Evolutionary conservation across 1,139 yeast species (phyloP).

Genomic region (Yamadazyma dushanensis): DNA sequence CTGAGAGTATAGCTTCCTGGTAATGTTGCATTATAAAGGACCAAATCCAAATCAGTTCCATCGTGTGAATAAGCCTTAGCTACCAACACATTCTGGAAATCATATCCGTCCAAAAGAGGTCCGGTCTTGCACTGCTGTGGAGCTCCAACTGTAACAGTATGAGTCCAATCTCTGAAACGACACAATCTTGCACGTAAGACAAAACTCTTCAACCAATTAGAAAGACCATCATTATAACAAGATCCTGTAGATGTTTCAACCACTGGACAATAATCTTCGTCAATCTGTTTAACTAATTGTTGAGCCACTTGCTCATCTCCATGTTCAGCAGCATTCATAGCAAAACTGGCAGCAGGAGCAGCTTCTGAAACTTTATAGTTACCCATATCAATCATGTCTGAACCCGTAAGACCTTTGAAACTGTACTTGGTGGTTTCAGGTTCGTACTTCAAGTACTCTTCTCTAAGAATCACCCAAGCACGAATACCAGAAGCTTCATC

Average conservation of each 20-base stretch:
- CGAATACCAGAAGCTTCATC: conserved; percentile 6
- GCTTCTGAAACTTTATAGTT: conserved; percentile 6
- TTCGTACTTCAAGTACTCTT: conserved; percentile 6
- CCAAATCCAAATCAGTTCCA: no score
- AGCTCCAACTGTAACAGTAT: no score
- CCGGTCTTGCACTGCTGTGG: no score
- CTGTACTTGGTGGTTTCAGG: conserved; percentile 6
- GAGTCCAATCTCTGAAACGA: no score
- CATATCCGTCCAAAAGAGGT: no score
- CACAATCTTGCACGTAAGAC: no score
- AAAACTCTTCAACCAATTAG: no score
- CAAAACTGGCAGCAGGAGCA: conserved; percentile 8
- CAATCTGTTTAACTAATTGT: conserved; percentile 8
- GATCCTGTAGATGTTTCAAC: conserved; percentile 9
- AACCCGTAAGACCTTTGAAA: conserved; percentile 6
- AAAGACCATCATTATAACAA: no score
- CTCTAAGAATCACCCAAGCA: conserved; percentile 5
- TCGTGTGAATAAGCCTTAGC: no score
- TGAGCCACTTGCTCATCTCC: conserved; percentile 7
- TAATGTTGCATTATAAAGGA: no score
- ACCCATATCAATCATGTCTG: conserved; percentile 9
- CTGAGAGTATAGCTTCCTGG: no score
- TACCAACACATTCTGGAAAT: no score
- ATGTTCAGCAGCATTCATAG: conserved; percentile 7
- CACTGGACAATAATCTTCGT: conserved; percentile 7